These are phyloP conservation scores for Fomitopsis pulvina DNA, from an alignment of 768 basidiomycete genomes.

Conservation along the genomic window DNA sequence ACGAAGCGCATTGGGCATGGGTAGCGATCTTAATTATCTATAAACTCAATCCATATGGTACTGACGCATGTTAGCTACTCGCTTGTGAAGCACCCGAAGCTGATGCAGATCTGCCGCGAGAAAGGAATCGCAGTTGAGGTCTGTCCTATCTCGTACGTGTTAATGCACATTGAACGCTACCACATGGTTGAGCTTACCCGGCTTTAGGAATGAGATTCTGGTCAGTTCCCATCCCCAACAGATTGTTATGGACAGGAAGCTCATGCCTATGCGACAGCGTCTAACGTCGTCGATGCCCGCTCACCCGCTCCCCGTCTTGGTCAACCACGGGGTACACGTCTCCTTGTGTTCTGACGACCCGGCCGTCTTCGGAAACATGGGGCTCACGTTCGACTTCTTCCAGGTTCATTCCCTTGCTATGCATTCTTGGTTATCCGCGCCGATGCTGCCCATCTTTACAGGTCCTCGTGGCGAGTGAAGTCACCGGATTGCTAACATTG, in stretches of 20 bases:
- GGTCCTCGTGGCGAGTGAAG: conserved; percentile 19
- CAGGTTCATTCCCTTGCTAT: conserved; percentile 37
- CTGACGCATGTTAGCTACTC: conserved; percentile 44
- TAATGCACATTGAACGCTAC: background rate
- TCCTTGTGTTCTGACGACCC: conserved; percentile 74
- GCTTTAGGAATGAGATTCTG: conserved; percentile 62
- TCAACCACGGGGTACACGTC: conserved; percentile 70
- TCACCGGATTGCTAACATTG: conserved; percentile 50
- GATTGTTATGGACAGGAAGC: background rate
- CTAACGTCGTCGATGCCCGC: conserved; percentile 74
- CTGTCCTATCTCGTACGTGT: conserved; percentile 75
- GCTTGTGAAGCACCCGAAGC: conserved; percentile 67
- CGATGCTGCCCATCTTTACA: background rate
- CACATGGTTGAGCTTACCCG: background rate
- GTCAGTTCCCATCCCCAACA: conserved; percentile 33
- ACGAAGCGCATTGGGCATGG: conserved; percentile 82
- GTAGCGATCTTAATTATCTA: conserved; percentile 26
- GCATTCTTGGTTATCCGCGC: conserved; percentile 21
- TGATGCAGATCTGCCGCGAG: conserved; percentile 62
- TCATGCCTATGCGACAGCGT: conserved; percentile 34
- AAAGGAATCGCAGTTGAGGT: conserved; percentile 62
- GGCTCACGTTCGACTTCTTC: conserved; percentile 72
- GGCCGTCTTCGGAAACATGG: conserved; percentile 70
- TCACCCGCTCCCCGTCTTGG: conserved; percentile 66
- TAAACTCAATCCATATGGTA: background rate